Percentiles rank a stretch among this genome's conserved stretches.
Conservation (phyloP, 1,139 yeast genomes). For the Dujonia santamariae region DNA sequence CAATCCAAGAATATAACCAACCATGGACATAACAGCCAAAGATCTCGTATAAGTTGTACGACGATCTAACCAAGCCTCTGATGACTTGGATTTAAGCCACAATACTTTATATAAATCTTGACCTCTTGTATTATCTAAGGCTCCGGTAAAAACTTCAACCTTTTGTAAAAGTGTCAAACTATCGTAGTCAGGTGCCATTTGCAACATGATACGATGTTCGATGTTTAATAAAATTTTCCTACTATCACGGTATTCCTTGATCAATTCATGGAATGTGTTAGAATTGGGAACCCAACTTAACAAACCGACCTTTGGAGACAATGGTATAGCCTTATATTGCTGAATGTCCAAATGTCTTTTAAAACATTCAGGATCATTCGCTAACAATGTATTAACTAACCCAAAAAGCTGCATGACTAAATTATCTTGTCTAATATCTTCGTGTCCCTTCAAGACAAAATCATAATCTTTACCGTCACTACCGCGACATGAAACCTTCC, state of each 20-base stretch:
- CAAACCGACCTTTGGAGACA: conserved; percentile 95
- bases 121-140: conserved; percentile 92
- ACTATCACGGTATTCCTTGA: conserved; percentile 88
- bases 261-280: conserved; percentile 92
- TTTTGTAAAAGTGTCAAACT: conserved; percentile 83
- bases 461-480: conserved; percentile 90
- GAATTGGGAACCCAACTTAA: conserved; percentile 97
- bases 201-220: conserved; percentile 93
- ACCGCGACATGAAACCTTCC: conserved; percentile 75
- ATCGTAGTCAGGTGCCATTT: conserved; percentile 98
- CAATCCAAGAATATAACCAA: conserved; percentile 90
- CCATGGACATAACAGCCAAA: conserved; percentile 98
- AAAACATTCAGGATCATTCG: conserved; percentile 93
- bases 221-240: conserved; percentile 85
- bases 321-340: conserved; percentile 87
- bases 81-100: conserved; percentile 94
- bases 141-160: conserved; percentile 95
- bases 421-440: conserved; percentile 96
- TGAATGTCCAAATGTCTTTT: conserved; percentile 94
- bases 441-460: conserved; percentile 88
- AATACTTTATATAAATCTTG: conserved; percentile 93
- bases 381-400: conserved; percentile 82
- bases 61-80: conserved; percentile 97
- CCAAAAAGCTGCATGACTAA: conserved; percentile 98
- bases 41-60: conserved; percentile 96